These are phyloP conservation scores for Chlorella sp. DNA, from an alignment of 139 green algal genomes.

Conservation along the genomic window DNA sequence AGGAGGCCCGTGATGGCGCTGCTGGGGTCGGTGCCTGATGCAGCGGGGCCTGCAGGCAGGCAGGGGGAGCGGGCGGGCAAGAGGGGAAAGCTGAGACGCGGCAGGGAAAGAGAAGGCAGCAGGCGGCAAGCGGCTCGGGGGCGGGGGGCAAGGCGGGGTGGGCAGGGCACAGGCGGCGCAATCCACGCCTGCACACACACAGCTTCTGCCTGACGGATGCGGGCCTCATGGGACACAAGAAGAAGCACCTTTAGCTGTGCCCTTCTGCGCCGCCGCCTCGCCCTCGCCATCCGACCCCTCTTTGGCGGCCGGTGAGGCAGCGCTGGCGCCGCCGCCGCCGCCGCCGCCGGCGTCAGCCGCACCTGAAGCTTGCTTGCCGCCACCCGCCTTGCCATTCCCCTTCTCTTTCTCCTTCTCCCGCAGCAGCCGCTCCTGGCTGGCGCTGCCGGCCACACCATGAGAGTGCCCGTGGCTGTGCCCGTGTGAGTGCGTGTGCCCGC, in stretches of 20 bases:
- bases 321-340: not conserved
- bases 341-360: not conserved
- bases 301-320: not conserved
- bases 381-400: not conserved
- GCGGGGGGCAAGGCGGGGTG: not conserved
- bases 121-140: not conserved
- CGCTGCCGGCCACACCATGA: not conserved
- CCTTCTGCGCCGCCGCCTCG: not conserved
- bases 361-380: not conserved
- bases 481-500: conserved; percentile 16
- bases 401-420: not conserved
- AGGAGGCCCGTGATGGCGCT: conserved; percentile 57
- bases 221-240: too few species aligned
- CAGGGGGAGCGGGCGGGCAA: not conserved
- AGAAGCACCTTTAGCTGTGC: conserved; percentile 23
- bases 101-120: not conserved
- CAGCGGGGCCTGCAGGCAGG: not conserved
- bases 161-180: not conserved
- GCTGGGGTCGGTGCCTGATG: not conserved
- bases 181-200: not conserved
- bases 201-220: not conserved
- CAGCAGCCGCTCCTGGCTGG: not conserved
- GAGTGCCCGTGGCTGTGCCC: conserved; percentile 3
- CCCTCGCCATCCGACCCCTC: not conserved
- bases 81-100: not conserved